A percentile compares a stretch with the other conserved stretches of the same genome.
Conservation (phyloP, 768 basidiomycete species). For the Auriculariales sp. region DNA sequence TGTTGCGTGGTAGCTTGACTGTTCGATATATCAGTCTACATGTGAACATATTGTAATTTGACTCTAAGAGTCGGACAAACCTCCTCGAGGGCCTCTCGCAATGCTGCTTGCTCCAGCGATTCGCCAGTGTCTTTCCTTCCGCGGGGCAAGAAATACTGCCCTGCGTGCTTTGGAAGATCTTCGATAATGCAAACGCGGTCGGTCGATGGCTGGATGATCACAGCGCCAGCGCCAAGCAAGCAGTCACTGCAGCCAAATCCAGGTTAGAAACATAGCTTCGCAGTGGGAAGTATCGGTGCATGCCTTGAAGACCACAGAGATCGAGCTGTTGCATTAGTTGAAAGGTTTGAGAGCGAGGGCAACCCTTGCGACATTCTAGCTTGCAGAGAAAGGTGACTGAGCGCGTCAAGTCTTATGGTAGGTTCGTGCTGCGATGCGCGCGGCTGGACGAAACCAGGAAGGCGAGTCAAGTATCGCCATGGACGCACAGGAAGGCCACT, state of each 20-base stretch:
- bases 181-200: conserved; percentile 37
- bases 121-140: conserved; percentile 57
- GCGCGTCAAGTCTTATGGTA: too few species aligned
- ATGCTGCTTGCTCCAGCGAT: conserved; percentile 39
- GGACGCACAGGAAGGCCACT: too few species aligned
- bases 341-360: conserved; percentile 20
- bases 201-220: conserved; percentile 45
- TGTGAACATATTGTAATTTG: background rate
- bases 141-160: conserved; percentile 45
- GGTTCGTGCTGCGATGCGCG: too few species aligned
- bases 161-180: conserved; percentile 15
- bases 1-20: background rate
- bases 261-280: background rate
- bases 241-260: conserved; percentile 36
- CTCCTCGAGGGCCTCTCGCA: conserved; percentile 58
- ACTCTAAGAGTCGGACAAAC: conserved; percentile 21
- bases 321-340: conserved; percentile 27
- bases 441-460: too few species aligned
- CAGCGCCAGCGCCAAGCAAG: conserved; percentile 48
- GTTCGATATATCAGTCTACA: background rate
- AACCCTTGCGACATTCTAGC: too few species aligned
- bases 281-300: background rate
- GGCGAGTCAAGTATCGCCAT: too few species aligned
- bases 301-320: conserved; percentile 23
- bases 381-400: too few species aligned